Evolutionary conservation across 2,329 filamentous ascomycete species (phyloP).

Genomic region (Thielaviopsis euricoi): DNA sequence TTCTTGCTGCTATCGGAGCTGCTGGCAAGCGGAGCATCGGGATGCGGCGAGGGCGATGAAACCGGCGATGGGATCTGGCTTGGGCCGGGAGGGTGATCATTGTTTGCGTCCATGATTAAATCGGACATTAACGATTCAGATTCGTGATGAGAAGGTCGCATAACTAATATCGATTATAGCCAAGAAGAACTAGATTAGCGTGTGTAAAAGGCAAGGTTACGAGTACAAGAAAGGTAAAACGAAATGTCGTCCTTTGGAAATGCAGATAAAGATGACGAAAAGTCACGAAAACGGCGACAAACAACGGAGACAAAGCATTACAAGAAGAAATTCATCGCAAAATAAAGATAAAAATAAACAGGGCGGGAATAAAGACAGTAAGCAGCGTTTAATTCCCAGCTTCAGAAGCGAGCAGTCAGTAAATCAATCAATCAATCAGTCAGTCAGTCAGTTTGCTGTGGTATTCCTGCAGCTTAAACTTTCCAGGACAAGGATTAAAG

Average conservation of each 20-base stretch:
- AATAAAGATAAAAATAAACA: background rate
- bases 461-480: too few relatives aligned
- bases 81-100: background rate
- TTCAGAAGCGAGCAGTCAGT: background rate
- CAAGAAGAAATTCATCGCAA: background rate
- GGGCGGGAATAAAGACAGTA: background rate
- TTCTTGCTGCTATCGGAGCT: constrained; percentile 8
- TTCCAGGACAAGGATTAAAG: too few relatives aligned
- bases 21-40: constrained; percentile 26
- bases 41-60: constrained; percentile 16
- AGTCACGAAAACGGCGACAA: too few relatives aligned
- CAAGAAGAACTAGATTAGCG: background rate
- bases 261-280: too few relatives aligned
- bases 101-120: constrained; percentile 5
- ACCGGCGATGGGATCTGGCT: background rate
- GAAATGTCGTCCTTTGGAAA: too few relatives aligned
- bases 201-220: too few relatives aligned
- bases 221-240: too few relatives aligned
- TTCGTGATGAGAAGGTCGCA: constrained; percentile 16
- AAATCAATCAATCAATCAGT: too few relatives aligned
- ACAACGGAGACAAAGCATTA: background rate
- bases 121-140: constrained; percentile 24
- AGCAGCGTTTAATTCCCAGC: background rate
- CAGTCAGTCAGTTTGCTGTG: too few relatives aligned
- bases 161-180: background rate